Percentiles rank a stretch among this genome's conserved stretches.
phyloP scores from a whole-genome alignment of 192 early-diverging fungal genomes.

The Rhizophagus sp. region DNA sequence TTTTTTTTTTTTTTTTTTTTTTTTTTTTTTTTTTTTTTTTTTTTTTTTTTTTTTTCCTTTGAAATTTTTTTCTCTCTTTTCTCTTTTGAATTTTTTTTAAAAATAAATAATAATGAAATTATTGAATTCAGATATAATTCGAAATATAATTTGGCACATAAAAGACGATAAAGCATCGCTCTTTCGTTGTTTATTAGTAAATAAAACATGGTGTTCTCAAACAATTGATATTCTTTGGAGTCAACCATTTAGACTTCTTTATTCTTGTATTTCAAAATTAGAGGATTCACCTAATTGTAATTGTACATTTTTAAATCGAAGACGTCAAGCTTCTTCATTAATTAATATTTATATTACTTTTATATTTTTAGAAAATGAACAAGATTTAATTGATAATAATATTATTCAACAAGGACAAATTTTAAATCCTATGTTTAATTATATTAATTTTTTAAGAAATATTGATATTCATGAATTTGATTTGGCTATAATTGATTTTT shows the following conservation, averaged over 20 bases:
- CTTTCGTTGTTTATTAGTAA: neutral
- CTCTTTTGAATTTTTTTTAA: neutral
- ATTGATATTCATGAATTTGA: neutral
- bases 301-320: too few species aligned
- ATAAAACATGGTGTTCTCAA: neutral
- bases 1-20: too few species aligned
- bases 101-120: neutral
- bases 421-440: neutral
- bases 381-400: neutral
- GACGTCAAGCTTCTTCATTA: neutral
- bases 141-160: neutral
- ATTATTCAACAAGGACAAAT: neutral
- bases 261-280: neutral
- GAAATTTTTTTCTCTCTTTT: too few species aligned
- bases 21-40: too few species aligned
- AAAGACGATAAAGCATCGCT: neutral
- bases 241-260: slow-evolving; percentile 3
- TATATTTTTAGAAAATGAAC: neutral
- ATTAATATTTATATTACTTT: neutral
- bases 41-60: too few species aligned
- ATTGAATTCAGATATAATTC: neutral
- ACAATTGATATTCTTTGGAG: slow-evolving; percentile 1
- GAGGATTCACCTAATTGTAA: too few species aligned
- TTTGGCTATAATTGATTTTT: neutral
- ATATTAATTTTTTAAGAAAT: neutral